These are phyloP conservation scores for Lactifluus subvellereus DNA, from an alignment of 768 basidiomycete genomes.

Conservation along the genomic window DNA sequence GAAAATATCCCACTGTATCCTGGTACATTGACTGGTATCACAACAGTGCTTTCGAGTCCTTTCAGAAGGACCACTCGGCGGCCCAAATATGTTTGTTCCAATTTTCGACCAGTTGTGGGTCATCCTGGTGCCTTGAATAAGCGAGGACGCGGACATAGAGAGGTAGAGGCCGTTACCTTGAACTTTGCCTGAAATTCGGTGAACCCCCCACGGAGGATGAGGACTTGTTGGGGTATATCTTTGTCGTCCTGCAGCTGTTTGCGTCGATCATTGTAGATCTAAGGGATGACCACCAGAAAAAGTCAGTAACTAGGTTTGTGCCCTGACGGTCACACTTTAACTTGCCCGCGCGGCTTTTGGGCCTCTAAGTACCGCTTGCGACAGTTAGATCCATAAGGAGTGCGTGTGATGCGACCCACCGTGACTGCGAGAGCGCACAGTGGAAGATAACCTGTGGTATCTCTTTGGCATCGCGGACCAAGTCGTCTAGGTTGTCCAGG, in stretches of 20 bases:
- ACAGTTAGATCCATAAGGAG: conserved; percentile 4
- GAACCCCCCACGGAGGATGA: conserved; percentile 70
- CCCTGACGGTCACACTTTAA: neutral
- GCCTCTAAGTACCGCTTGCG: conserved; percentile 41
- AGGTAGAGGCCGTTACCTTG: conserved; percentile 41
- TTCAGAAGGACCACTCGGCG: conserved; percentile 32
- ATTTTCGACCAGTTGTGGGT: conserved; percentile 67
- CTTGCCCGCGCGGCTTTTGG: conserved; percentile 71
- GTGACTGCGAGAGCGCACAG: conserved; percentile 67
- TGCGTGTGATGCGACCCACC: conserved; percentile 42
- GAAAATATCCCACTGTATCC: neutral
- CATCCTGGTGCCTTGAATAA: conserved; percentile 39
- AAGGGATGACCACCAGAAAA: conserved; percentile 10
- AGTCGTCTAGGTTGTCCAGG: conserved; percentile 46
- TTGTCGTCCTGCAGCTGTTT: conserved; percentile 43
- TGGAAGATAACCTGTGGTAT: conserved; percentile 69
- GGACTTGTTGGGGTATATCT: conserved; percentile 49
- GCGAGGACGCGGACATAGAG: conserved; percentile 9
- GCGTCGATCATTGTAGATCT: conserved; percentile 57
- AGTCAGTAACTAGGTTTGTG: neutral
- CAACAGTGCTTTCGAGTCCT: neutral
- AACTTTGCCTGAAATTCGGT: conserved; percentile 60
- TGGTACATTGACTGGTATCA: neutral
- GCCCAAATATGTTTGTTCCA: conserved; percentile 68
- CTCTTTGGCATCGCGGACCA: conserved; percentile 56